A percentile compares a stretch with the other conserved stretches of the same genome.
Evolutionary conservation across 768 basidiomycete species (phyloP).

Genomic region (Lentinula guzmanii): DNA sequence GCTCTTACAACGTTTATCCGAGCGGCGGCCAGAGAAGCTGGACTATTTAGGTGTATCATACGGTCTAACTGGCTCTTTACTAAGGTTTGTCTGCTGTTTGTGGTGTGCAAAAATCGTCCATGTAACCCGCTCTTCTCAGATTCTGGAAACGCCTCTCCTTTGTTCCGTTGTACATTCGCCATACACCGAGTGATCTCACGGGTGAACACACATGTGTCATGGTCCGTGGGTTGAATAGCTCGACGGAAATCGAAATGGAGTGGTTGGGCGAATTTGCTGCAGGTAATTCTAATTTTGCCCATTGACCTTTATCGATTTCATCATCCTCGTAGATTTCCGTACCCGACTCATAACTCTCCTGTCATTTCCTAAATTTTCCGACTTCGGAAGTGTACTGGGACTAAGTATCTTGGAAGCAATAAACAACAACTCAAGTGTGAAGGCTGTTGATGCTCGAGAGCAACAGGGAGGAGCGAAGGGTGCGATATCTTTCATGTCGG

Average conservation of each 20-base stretch:
- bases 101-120: background rate
- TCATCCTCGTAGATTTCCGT: slow-evolving; percentile 67
- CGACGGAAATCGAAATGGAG: slow-evolving; percentile 51
- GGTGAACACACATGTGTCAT: slow-evolving; percentile 97
- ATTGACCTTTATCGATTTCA: background rate
- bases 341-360: slow-evolving; percentile 83
- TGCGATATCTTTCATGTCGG: slow-evolving; percentile 12
- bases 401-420: slow-evolving; percentile 86
- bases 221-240: slow-evolving; percentile 79
- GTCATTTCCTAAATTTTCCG: slow-evolving; percentile 86
- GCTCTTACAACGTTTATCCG: slow-evolving; percentile 82
- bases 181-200: slow-evolving; percentile 91
- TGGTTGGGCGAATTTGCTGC: slow-evolving; percentile 90
- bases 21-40: slow-evolving; percentile 81
- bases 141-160: slow-evolving; percentile 97
- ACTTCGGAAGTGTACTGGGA: slow-evolving; percentile 84
- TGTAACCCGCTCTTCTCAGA: slow-evolving; percentile 21
- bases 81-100: slow-evolving; percentile 42
- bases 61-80: slow-evolving; percentile 80
- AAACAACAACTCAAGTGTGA: slow-evolving; percentile 46
- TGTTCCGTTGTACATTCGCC: slow-evolving; percentile 87
- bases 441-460: slow-evolving; percentile 28
- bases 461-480: slow-evolving; percentile 26
- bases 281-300: slow-evolving; percentile 37
- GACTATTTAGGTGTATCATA: slow-evolving; percentile 98